Evolutionary conservation across 2,329 filamentous ascomycete species (phyloP).

Genomic region (Colletotrichum coccodes): DNA sequence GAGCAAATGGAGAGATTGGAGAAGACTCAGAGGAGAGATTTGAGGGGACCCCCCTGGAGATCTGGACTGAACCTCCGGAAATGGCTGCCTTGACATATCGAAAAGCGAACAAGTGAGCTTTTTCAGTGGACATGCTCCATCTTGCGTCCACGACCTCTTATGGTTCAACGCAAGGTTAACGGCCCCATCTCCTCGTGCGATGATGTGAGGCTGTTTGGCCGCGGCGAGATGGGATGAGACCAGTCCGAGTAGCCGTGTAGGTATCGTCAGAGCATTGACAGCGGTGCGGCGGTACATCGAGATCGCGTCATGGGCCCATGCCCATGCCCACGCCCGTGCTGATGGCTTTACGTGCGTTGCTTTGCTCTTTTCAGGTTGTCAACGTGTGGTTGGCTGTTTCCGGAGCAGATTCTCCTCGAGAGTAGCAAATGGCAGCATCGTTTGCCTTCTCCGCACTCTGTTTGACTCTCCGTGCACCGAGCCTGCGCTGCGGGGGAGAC

Average conservation of each 20-base stretch:
- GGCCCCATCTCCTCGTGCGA: not conserved
- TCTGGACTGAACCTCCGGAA: slow-evolving; percentile 5
- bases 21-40: not conserved
- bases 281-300: not conserved
- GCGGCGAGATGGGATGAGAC: not conserved
- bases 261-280: not conserved
- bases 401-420: slow-evolving; percentile 27
- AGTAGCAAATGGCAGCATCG: not conserved
- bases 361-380: not conserved
- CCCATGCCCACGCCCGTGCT: not conserved
- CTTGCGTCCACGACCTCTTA: not conserved
- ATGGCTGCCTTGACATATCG: not conserved
- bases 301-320: not conserved
- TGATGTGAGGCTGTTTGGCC: not conserved
- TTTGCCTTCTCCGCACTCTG: slow-evolving; percentile 22
- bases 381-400: not conserved
- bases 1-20: not conserved
- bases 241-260: not conserved
- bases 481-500: slow-evolving; percentile 2
- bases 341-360: not conserved
- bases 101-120: slow-evolving; percentile 9
- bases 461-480: not conserved
- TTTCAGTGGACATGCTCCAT: slow-evolving; percentile 19
- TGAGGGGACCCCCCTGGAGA: not conserved
- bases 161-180: slow-evolving; percentile 7